Conservation (phyloP, 768 basidiomycete genomes). For the Boletus edulis region DNA sequence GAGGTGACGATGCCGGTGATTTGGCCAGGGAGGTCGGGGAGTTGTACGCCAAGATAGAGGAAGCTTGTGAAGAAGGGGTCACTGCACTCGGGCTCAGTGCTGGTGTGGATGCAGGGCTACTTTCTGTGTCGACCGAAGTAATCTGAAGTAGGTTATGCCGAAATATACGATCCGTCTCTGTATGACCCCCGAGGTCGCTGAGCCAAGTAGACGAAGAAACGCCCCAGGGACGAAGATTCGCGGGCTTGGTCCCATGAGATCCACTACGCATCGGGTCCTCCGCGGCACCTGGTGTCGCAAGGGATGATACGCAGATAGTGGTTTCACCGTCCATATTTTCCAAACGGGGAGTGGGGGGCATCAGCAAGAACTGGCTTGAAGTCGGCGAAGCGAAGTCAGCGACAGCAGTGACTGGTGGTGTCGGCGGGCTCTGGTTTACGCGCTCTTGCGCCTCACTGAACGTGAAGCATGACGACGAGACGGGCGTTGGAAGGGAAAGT, state of each 20-base stretch:
- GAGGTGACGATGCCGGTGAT: slow-evolving; percentile 17
- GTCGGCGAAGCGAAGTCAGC: slow-evolving; percentile 25
- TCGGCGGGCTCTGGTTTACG: slow-evolving; percentile 8
- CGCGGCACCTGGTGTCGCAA: slow-evolving; percentile 3
- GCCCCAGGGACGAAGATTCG: slow-evolving; percentile 20
- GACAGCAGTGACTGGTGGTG: slow-evolving; percentile 6
- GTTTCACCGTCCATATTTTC: slow-evolving; percentile 9
- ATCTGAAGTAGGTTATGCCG: slow-evolving; percentile 19
- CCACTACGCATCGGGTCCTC: slow-evolving; percentile 3
- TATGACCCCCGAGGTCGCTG: slow-evolving; percentile 31
- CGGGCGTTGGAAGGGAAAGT: slow-evolving; percentile 22
- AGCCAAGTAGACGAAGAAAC: slow-evolving; percentile 29
- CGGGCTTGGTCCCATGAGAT: slow-evolving; percentile 7
- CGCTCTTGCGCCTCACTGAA: slow-evolving; percentile 17
- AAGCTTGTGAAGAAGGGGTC: slow-evolving; percentile 20
- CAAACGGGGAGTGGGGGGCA: slow-evolving; percentile 23
- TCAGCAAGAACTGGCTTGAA: slow-evolving; percentile 27
- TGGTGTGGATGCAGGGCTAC: slow-evolving; percentile 24
- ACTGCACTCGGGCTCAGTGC: slow-evolving; percentile 21
- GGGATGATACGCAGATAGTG: slow-evolving; percentile 11
- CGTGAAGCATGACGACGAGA: slow-evolving; percentile 29
- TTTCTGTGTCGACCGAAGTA: slow-evolving; percentile 12
- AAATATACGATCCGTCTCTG: slow-evolving; percentile 32
- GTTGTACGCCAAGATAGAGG: slow-evolving; percentile 13
- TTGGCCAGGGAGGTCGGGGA: slow-evolving; percentile 12